Conservation (phyloP, 345 rosid species). For the Bruguiera parviflora region DNA sequence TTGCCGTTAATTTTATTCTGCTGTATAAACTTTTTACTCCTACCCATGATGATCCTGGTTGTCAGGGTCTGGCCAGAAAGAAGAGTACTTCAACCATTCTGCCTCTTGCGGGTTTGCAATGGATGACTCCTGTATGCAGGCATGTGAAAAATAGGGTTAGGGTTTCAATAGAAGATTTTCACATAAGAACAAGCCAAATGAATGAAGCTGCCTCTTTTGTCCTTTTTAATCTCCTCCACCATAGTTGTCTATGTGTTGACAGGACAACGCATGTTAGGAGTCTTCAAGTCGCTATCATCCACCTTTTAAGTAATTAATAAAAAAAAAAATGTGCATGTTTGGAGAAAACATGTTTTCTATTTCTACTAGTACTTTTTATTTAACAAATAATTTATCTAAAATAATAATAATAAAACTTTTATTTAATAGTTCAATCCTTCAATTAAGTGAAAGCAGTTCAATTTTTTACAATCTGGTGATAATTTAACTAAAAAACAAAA, state of each 20-base stretch:
- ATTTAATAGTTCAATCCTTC: no score
- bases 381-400: no score
- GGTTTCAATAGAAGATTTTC: constrained; percentile 23
- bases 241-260: constrained; percentile 33
- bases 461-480: no score
- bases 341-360: not conserved
- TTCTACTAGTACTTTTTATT: not conserved
- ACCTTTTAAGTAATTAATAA: constrained; percentile 8
- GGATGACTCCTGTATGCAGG: constrained; percentile 62
- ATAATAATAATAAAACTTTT: no score
- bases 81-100: constrained; percentile 95
- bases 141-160: constrained; percentile 26
- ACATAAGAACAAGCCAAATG: constrained; percentile 24
- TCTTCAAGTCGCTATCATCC: constrained; percentile 38
- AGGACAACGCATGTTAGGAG: constrained; percentile 60
- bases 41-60: constrained; percentile 99
- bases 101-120: constrained; percentile 85
- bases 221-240: constrained; percentile 26
- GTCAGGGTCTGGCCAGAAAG: constrained; percentile 98
- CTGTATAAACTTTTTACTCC: constrained; percentile 31
- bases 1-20: not conserved
- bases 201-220: constrained; percentile 52
- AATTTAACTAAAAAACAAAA: no score
- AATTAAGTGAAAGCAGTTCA: no score
- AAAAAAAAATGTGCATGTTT: not conserved